Evolutionary conservation across 495 filamentous ascomycete species (phyloP).

Genomic region (Aspergillus incahuasiensis): DNA sequence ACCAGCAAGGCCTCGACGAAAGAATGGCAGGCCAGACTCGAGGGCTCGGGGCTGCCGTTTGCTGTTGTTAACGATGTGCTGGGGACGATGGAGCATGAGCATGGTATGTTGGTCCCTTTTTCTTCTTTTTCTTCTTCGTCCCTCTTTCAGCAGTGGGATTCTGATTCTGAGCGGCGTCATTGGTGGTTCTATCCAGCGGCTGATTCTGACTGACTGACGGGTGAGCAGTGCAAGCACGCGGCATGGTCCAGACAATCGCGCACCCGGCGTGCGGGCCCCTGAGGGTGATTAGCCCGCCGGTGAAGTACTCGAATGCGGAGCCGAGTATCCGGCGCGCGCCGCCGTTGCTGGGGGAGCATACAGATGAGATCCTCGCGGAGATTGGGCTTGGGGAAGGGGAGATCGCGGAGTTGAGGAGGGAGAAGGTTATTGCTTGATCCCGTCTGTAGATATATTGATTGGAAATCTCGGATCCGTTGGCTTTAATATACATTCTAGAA

Average conservation of each 20-base stretch:
- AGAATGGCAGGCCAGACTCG: constrained; percentile 86
- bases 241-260: constrained; percentile 84
- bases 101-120: constrained; percentile 45
- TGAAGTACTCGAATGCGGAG: constrained; percentile 84
- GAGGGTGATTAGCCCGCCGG: constrained; percentile 84
- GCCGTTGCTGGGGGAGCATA: constrained; percentile 90
- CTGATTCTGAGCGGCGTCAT: no score
- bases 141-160: no score
- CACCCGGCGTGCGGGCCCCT: constrained; percentile 80
- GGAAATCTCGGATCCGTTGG: no score
- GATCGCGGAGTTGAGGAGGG: constrained; percentile 57
- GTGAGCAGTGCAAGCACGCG: constrained; percentile 63
- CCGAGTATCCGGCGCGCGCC: constrained; percentile 72
- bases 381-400: constrained; percentile 56
- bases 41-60: constrained; percentile 90
- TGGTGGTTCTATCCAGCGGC: no score
- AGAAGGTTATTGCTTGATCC: constrained; percentile 62
- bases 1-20: constrained; percentile 73
- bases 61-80: constrained; percentile 91
- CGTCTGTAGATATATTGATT: neutral
- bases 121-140: no score
- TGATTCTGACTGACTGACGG: no score
- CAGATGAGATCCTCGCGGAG: constrained; percentile 71
- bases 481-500: no score
- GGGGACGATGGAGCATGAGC: constrained; percentile 74